These are phyloP conservation scores for Ophiostoma angusticollis DNA, from an alignment of 2,329 filamentous ascomycete genomes.

Conservation along the genomic window DNA sequence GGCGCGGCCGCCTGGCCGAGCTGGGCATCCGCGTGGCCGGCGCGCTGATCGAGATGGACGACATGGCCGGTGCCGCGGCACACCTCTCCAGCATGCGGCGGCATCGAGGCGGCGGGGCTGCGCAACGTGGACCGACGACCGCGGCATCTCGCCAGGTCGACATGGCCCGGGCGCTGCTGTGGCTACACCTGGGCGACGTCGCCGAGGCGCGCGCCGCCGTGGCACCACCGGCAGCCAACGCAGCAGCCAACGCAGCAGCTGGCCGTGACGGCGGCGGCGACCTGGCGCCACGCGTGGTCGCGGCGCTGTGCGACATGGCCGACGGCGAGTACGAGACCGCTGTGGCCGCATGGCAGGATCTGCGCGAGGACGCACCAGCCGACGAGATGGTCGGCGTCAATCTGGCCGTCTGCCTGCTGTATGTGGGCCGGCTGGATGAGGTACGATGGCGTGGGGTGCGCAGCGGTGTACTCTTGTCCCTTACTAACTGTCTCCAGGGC, in stretches of 20 bases:
- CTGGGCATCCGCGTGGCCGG: constrained; percentile 56
- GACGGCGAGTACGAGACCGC: constrained; percentile 60
- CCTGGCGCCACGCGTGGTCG: constrained; percentile 36
- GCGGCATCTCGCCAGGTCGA: constrained; percentile 22
- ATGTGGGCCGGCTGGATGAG: constrained; percentile 64
- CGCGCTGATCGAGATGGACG: constrained; percentile 73
- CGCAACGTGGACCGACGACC: neutral
- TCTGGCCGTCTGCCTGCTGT: constrained; percentile 70
- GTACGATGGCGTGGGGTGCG: no score
- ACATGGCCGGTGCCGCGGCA: constrained; percentile 63
- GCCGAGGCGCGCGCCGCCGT: constrained; percentile 50
- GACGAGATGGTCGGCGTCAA: constrained; percentile 72
- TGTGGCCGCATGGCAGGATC: constrained; percentile 44
- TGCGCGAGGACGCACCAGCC: constrained; percentile 26
- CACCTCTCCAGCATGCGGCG: constrained; percentile 50
- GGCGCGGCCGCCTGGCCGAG: constrained; percentile 61
- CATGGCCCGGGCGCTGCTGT: constrained; percentile 51
- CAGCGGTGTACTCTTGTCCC: no score
- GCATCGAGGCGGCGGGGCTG: constrained; percentile 18
- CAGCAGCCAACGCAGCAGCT: neutral
- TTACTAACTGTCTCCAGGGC: no score
- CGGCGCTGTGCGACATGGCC: constrained; percentile 64
- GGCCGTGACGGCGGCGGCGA: constrained; percentile 23
- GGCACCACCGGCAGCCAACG: neutral
- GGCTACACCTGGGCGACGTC: constrained; percentile 67